Percentiles rank a stretch among this genome's conserved stretches.
These are phyloP conservation scores for Triticum aestivum DNA, from an alignment of 176 grass and related monocot genomes.

Conservation along the genomic window DNA sequence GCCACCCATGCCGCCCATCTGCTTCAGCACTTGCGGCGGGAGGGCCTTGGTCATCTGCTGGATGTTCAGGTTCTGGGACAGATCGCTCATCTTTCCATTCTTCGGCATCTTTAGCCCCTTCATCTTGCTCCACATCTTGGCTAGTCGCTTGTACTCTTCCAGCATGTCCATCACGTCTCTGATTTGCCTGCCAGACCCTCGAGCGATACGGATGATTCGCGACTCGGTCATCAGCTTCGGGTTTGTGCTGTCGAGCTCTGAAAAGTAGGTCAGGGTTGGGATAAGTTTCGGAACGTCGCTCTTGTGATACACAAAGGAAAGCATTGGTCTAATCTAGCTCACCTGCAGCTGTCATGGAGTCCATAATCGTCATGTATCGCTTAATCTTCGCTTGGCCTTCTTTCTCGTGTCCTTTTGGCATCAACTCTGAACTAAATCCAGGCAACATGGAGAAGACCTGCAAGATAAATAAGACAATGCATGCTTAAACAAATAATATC, in stretches of 20 bases:
- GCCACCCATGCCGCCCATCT: constrained; percentile 62
- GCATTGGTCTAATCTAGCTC: background rate
- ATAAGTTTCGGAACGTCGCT: background rate
- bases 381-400: constrained; percentile 95
- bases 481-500: background rate
- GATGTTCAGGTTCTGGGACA: constrained; percentile 43
- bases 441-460: constrained; percentile 88
- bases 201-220: constrained; percentile 52
- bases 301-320: background rate
- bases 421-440: constrained; percentile 73
- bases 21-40: constrained; percentile 69
- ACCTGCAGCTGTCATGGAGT: constrained; percentile 90
- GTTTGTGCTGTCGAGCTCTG: constrained; percentile 86
- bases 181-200: constrained; percentile 61
- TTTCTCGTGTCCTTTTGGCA: constrained; percentile 85
- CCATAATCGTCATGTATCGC: constrained; percentile 95
- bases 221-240: constrained; percentile 81
- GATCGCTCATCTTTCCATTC: constrained; percentile 50
- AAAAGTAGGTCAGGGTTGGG: background rate
- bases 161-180: constrained; percentile 72
- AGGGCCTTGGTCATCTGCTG: constrained; percentile 60
- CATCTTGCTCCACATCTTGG: constrained; percentile 80
- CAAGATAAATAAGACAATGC: constrained; percentile 13
- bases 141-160: constrained; percentile 78
- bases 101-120: constrained; percentile 68